Evolutionary conservation across 768 basidiomycete species (phyloP), one percentile per base, ranked within the genome.

Genomic region (Psilocybe azurescens): DNA sequence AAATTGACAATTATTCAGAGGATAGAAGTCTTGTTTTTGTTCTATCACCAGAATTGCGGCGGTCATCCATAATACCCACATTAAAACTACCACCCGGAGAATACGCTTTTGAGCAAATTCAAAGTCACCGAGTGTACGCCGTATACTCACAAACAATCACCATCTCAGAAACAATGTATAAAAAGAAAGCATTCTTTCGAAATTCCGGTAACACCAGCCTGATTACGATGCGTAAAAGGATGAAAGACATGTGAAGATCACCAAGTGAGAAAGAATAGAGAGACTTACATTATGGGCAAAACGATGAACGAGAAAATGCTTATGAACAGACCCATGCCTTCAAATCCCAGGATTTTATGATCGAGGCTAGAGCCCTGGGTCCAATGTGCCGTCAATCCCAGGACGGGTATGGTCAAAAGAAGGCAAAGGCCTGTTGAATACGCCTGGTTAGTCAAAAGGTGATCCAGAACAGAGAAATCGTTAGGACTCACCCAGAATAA

Each of bases 51-150:
- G 58, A 28, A 58, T 61, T 24, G 63, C 61, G 20, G 60, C 59
- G 0, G 56, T 55, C 44, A 64, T 61, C 66, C 66, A 67, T 2
- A 64, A 47, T 7, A 67, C 61, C 63, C 63, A 67, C 44, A 67
- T 28, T n/a, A 60, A 16, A 13, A 46, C 63, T 62, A 36, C 8
- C 24, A 24, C 2, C 24, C 24, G 24, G 24, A 24, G 24, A 24
- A 24, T 24, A 24, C 24, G 24, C 24, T 2, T 24, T 24, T 24
- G 24, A 24, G 24, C 24, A 24, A 24, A 24, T 24, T 24, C 24
- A 16, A 44, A n/a, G 13, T 5, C 29, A 6, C 7, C 30, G 3
- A 32, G 33, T 6, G 32, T 36, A 11, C 30, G 49, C n/a, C 38
- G 13, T 8, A 20, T 5, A 53, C 58, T 58, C 46, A 61, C 59